A percentile compares a stretch with the other conserved stretches of the same genome.
Evolutionary conservation across 2,329 filamentous ascomycete species (phyloP).

Genomic region (Fusarium miscanthi): DNA sequence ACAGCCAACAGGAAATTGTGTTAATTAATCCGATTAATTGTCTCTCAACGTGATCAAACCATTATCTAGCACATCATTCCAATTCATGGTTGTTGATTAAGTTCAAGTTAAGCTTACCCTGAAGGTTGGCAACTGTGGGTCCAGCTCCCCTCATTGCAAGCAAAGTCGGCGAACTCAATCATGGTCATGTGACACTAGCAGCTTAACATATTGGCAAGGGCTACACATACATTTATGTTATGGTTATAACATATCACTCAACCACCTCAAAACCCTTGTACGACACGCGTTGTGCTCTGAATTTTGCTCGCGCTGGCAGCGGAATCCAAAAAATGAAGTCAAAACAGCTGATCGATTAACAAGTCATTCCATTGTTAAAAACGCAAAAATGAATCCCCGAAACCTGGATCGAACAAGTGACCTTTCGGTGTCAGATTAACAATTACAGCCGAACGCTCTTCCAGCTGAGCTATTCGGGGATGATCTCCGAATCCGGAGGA

Average conservation of each 20-base stretch:
- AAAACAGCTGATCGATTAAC: fast-evolving
- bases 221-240: fast-evolving
- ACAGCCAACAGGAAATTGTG: fast-evolving
- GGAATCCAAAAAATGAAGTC: not conserved
- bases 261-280: fast-evolving
- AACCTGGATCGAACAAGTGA: conserved; percentile 6
- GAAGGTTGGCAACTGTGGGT: fast-evolving
- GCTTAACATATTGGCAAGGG: not conserved
- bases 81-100: not conserved
- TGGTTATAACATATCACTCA: fast-evolving
- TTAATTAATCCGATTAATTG: fast-evolving
- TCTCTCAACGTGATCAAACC: not conserved
- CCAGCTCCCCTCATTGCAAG: not conserved
- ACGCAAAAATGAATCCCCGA: not conserved
- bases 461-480: conserved; percentile 5
- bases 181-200: not conserved
- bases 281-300: fast-evolving
- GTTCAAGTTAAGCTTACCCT: not conserved
- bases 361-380: fast-evolving
- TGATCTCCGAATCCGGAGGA: conserved; percentile 1
- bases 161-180: not conserved
- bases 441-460: conserved; percentile 6
- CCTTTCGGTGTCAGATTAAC: conserved; percentile 1
- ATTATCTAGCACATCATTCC: fast-evolving
- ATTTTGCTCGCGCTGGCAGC: fast-evolving